Evolutionary conservation across 176 grass and related monocot species (phyloP).

Genomic region (Rhynchospora pubera): DNA sequence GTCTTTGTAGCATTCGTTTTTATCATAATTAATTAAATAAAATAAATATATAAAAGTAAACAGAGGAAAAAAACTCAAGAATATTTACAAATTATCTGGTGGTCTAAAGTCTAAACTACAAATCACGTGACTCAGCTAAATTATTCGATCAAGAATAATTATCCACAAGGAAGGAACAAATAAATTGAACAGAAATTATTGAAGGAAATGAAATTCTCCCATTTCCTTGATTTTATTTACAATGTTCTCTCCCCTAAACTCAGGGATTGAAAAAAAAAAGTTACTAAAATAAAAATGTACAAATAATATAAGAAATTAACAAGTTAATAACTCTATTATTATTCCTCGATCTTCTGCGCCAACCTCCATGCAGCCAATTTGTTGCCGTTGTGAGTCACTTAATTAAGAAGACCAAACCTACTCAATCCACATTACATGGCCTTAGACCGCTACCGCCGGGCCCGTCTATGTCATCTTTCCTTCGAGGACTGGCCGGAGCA

Average conservation of each 20-base stretch:
- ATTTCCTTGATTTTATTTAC: conserved; percentile 20
- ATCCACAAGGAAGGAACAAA: neutral
- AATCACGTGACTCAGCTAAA: neutral
- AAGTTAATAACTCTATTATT: neutral
- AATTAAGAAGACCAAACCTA: neutral
- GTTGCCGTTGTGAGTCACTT: neutral
- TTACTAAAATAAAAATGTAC: conserved; percentile 1
- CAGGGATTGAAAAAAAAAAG: neutral
- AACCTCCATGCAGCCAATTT: neutral
- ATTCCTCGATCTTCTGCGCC: neutral
- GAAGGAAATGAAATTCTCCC: conserved; percentile 34
- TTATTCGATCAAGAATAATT: neutral
- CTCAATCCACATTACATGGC: neutral
- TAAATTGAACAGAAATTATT: neutral
- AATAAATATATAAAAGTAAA: neutral
- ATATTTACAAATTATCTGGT: neutral
- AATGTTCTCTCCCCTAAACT: neutral
- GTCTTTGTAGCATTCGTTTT: neutral
- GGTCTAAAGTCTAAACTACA: neutral
- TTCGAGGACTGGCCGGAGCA: conserved; percentile 31
- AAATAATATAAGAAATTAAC: neutral
- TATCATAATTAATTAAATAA: neutral
- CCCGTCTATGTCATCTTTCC: conserved; percentile 19
- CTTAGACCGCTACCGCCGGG: conserved; percentile 27
- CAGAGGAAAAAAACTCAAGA: neutral